Conservation (phyloP, 768 basidiomycete species). For the Cubamyces sp. region DNA sequence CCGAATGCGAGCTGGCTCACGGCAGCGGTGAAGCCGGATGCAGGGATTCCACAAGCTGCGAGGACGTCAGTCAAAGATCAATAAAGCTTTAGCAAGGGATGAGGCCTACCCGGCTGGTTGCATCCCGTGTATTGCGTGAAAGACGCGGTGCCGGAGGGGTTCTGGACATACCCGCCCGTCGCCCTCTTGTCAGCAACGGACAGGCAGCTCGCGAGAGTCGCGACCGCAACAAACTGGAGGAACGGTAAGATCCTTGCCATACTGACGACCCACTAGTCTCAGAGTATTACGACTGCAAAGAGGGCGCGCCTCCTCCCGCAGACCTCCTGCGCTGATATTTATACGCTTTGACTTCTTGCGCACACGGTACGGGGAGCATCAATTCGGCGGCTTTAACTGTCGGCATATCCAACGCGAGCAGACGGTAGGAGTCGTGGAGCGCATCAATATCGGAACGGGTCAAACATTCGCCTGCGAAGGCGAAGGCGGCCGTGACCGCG, state of each 20-base stretch:
- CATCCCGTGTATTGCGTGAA: slow-evolving; percentile 63
- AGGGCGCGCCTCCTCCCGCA: not conserved
- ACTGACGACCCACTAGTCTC: not conserved
- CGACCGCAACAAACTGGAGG: slow-evolving; percentile 20
- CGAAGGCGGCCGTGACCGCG: not conserved
- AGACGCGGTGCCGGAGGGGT: slow-evolving; percentile 53
- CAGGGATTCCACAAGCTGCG: slow-evolving; percentile 56
- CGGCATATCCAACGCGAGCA: not conserved
- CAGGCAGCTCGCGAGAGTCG: slow-evolving; percentile 21
- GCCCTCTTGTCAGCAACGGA: slow-evolving; percentile 34
- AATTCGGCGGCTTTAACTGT: not conserved
- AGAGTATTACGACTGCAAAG: not conserved
- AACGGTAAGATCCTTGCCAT: slow-evolving; percentile 15
- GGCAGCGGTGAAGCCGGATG: slow-evolving; percentile 56
- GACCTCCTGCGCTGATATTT: not conserved
- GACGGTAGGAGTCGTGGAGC: slow-evolving; percentile 2
- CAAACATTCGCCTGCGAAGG: not conserved
- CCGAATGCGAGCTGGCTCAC: slow-evolving; percentile 63
- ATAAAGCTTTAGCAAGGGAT: not conserved
- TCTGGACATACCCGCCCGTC: slow-evolving; percentile 58
- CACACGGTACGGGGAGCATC: not conserved
- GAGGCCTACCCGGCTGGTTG: slow-evolving; percentile 45
- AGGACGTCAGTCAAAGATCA: not conserved
- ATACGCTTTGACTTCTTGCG: not conserved
- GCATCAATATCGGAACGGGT: slow-evolving; percentile 15